Conservation (phyloP, 2,329 filamentous ascomycete species). For the Dothideomycetidae sp. region DNA sequence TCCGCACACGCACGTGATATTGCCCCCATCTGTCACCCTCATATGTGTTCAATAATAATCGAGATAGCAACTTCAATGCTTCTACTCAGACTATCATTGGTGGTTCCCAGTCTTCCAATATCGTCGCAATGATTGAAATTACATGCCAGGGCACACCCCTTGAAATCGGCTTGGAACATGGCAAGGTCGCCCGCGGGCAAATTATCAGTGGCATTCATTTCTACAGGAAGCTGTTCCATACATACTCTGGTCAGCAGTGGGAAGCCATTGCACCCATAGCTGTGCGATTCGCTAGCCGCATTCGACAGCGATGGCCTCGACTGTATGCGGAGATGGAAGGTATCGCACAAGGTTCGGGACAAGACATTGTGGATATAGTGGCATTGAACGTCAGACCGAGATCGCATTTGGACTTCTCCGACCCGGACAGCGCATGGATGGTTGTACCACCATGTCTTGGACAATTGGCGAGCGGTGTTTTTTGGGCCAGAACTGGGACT, state of each 20-base stretch:
- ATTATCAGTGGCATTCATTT: conserved; percentile 32
- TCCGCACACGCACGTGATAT: no score
- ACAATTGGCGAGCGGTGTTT: conserved; percentile 23
- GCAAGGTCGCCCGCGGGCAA: conserved; percentile 25
- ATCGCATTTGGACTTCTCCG: conserved; percentile 44
- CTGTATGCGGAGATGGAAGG: conserved; percentile 36
- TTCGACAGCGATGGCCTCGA: conserved; percentile 29
- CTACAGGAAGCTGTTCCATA: conserved; percentile 34
- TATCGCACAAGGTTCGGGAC: conserved; percentile 37
- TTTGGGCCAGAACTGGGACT: conserved; percentile 48
- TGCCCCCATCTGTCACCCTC: no score
- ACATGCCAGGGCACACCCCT: conserved; percentile 29
- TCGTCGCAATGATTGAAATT: no score
- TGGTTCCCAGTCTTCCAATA: no score
- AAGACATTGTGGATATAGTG: conserved; percentile 37
- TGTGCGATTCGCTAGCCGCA: conserved; percentile 31
- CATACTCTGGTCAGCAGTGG: conserved; percentile 36
- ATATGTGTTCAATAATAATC: no score
- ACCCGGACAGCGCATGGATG: no score
- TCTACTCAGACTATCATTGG: no score
- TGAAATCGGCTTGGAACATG: conserved; percentile 38
- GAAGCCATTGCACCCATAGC: conserved; percentile 31
- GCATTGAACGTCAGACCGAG: conserved; percentile 45
- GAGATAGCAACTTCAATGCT: no score
- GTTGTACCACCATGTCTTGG: conserved; percentile 41